These are phyloP conservation scores for Macrophomina pseudophaseolina DNA, from an alignment of 2,329 filamentous ascomycete species.

Conservation along the genomic window DNA sequence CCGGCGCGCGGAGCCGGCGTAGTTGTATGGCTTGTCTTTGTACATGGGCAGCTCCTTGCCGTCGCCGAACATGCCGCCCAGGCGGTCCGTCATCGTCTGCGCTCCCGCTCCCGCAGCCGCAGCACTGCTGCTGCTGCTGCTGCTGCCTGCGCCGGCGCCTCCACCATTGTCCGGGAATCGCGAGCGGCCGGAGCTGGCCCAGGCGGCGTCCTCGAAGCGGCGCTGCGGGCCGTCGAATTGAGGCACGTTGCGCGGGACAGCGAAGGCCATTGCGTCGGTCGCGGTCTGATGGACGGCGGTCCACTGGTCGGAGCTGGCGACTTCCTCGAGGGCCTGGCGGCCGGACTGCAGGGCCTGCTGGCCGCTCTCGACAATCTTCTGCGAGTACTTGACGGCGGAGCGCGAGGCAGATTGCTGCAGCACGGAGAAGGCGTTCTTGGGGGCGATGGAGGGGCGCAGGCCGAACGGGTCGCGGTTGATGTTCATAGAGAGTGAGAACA, in stretches of 20 bases:
- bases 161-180: slow-evolving; percentile 27
- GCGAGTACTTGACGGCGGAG: slow-evolving; percentile 32
- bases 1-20: slow-evolving; percentile 62
- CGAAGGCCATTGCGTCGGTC: slow-evolving; percentile 47
- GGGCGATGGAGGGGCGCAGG: slow-evolving; percentile 42
- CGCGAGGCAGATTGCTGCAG: slow-evolving; percentile 40
- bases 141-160: slow-evolving; percentile 6
- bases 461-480: slow-evolving; percentile 53
- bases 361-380: slow-evolving; percentile 36
- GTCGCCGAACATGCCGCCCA: slow-evolving; percentile 68
- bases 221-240: slow-evolving; percentile 49
- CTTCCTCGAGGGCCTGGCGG: slow-evolving; percentile 41
- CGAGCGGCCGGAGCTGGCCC: slow-evolving; percentile 39
- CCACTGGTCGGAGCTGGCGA: slow-evolving; percentile 29
- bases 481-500: slow-evolving; percentile 8
- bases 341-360: slow-evolving; percentile 41
- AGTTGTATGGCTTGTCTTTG: slow-evolving; percentile 95
- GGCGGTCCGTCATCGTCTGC: slow-evolving; percentile 61
- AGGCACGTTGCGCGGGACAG: slow-evolving; percentile 49
- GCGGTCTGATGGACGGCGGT: slow-evolving; percentile 30
- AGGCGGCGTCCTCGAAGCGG: slow-evolving; percentile 47
- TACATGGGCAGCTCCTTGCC: slow-evolving; percentile 83
- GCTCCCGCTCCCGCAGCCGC: slow-evolving; percentile 43
- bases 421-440: slow-evolving; percentile 37
- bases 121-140: slow-evolving; percentile 1